Base-by-base conservation (phyloP, 805 yeast species). In the Metschnikowia matae region DNA sequence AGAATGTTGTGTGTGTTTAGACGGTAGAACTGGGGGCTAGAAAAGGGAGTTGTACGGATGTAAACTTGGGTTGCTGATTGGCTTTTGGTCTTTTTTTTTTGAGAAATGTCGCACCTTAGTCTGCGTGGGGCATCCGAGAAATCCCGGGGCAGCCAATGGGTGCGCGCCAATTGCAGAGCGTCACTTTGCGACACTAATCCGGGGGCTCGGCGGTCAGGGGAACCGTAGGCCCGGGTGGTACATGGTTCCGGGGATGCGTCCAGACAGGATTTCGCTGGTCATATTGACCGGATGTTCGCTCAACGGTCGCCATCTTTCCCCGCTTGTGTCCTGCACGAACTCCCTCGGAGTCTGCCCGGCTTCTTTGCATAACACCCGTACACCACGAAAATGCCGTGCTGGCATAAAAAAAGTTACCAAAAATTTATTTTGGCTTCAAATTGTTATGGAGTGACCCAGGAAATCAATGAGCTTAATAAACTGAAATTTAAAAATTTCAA, bases 61-160 rank as follows among this genome's bases (percentile, higher is more conserved):
- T 39, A n/a, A 39, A 39, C 18, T 13, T 39, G 20, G n/a, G 42
- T 36, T 44, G 40, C 47, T 36, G 45, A 17, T 49, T 43, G 44
- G 48, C 13, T 20, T 18, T 37, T 17, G 21, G 39, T 11, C 32
- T 40, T 46, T 48, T 48, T 41, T 48, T 37, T 15, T 14, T 23
- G 15, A 32, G 39, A 20, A 33, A 21, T 38, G 37, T 44, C 26
- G 46, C 37, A 36, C 46, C 45, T 50, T 23, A 15, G 42, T 39
- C 40, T 50, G 38, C 40, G 43, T 44, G 54, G 52, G 40, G 34
- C 42, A 45, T 44, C 58, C 58, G 58, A 54, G 26, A 49, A 45
- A 6, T 49, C 50, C 58, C 58, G 58, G 58, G 58, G 38, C 53
- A 54, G 52, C 58, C 58, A 55, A 55, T 55, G 49, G 46, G 43